A percentile compares a stretch with the other conserved stretches of the same genome.
Evolutionary conservation across 2,329 filamentous ascomycete genomes (phyloP).

Genomic region (Trichoderma koningiopsis): DNA sequence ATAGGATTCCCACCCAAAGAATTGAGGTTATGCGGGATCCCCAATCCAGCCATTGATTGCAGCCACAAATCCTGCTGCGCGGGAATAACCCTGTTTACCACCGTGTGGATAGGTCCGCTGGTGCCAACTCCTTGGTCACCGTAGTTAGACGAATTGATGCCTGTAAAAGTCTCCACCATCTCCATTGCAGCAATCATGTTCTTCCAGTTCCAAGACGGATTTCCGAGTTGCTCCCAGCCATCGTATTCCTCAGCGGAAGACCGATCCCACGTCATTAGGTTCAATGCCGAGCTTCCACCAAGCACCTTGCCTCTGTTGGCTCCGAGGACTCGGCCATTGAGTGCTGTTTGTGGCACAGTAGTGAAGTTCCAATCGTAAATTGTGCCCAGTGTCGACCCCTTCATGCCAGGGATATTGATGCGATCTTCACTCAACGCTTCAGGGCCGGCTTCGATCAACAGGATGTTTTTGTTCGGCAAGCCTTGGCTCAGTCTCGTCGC

Average conservation of each 20-base stretch:
- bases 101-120: constrained; percentile 14
- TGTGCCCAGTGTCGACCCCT: background rate
- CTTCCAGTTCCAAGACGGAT: constrained; percentile 35
- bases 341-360: constrained; percentile 19
- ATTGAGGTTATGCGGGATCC: constrained; percentile 2
- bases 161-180: background rate
- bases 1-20: constrained; percentile 16
- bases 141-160: background rate
- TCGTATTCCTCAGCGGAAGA: constrained; percentile 32
- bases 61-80: background rate
- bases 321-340: constrained; percentile 29
- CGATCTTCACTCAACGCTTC: background rate
- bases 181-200: constrained; percentile 24
- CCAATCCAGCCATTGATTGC: constrained; percentile 26
- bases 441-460: constrained; percentile 11
- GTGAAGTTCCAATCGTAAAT: constrained; percentile 18
- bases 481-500: constrained; percentile 3
- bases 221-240: constrained; percentile 35
- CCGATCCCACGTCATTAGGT: constrained; percentile 16
- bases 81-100: constrained; percentile 8
- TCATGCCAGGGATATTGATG: constrained; percentile 11
- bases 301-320: constrained; percentile 30
- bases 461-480: constrained; percentile 1
- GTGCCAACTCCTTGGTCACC: constrained; percentile 14
- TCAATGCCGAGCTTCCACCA: constrained; percentile 33